phyloP scores from a whole-genome alignment of 305 asterid genomes.

The Fraxinus xanthoxyloides region DNA sequence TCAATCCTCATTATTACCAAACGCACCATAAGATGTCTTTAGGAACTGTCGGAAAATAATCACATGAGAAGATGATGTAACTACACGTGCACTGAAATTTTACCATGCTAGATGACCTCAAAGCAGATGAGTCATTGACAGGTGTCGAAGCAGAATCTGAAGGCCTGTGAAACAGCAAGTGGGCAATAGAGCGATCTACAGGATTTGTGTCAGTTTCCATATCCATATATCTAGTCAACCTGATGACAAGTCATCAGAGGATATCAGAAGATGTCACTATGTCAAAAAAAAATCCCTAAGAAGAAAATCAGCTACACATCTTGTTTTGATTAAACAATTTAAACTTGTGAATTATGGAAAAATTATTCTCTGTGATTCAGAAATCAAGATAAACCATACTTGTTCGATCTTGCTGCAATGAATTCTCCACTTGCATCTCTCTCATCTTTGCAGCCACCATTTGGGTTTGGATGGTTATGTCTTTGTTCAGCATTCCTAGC shows the following conservation, averaged over 20 bases:
- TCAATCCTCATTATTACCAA: neutral
- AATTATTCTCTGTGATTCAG: neutral
- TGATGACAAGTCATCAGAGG: constrained; percentile 15
- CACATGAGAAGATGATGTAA: neutral
- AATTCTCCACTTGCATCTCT: constrained; percentile 30
- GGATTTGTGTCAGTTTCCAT: constrained; percentile 85
- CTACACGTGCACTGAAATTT: constrained; percentile 18
- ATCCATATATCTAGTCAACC: constrained; percentile 56
- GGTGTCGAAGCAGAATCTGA: constrained; percentile 41
- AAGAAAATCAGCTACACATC: neutral
- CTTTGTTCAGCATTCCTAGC: constrained; percentile 93
- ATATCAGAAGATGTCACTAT: neutral
- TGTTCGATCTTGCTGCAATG: constrained; percentile 24
- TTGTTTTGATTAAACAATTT: neutral
- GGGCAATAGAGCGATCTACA: constrained; percentile 87
- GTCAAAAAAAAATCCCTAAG: neutral
- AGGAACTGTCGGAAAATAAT: constrained; percentile 8
- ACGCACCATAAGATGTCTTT: constrained; percentile 2
- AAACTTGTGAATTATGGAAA: neutral
- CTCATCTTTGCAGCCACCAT: constrained; percentile 35
- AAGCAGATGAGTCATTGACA: constrained; percentile 29
- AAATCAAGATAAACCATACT: constrained; percentile 35
- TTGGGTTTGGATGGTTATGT: constrained; percentile 43
- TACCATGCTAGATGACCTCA: constrained; percentile 40
- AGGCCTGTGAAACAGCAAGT: constrained; percentile 78